Base-by-base conservation (phyloP, 805 yeast species). In the Kodamaea laetipori region DNA sequence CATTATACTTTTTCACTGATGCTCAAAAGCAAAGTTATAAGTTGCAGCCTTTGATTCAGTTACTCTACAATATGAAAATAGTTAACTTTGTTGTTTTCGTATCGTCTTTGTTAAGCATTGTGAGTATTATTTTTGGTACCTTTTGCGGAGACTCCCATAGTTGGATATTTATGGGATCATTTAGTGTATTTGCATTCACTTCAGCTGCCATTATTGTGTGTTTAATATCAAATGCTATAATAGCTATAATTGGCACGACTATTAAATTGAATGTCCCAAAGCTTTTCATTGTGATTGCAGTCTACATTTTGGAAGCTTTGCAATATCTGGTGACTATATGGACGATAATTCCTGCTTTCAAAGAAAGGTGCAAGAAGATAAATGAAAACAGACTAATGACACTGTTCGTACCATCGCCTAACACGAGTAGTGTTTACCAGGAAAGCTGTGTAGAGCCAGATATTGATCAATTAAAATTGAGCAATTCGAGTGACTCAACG, bases 41-140 rank as follows among this genome's bases (percentile, higher is more conserved):
- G 21, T 16, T 50, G n/a, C 51, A 47, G 15, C 15, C 28, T 11
- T 42, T 47, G 37, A 18, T 43, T 13, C n/a, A 9, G 6, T 30
- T 32, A 13, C 40, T 47, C 17, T 37, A 34, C 25, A 16, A 37
- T 3, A 28, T 32, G 15, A 47, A 39, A 43, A 12, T 47, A 10
- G 45, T 45, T 9, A 41, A 40, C 37, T 45, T 50, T 34, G 54
- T 54, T 3, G 54, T 59, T 3, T 26, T 46, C 10, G 13, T 30
- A 7, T n/a, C 34, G 15, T 30, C 34, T 3, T n/a, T 30, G 18
- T 30, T 30, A 11, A 30, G 34, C 11, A 30, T 13, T 15, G 34
- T 10, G 3, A 30, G 34, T 30, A 3, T 30, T 3, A 13, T 30
- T 10, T 15, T 19, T 4, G 4, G 34, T 13, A 17, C 34, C 4